These are phyloP conservation scores for Gossypium bickii DNA, from an alignment of 345 rosid genomes.

Conservation along the genomic window DNA sequence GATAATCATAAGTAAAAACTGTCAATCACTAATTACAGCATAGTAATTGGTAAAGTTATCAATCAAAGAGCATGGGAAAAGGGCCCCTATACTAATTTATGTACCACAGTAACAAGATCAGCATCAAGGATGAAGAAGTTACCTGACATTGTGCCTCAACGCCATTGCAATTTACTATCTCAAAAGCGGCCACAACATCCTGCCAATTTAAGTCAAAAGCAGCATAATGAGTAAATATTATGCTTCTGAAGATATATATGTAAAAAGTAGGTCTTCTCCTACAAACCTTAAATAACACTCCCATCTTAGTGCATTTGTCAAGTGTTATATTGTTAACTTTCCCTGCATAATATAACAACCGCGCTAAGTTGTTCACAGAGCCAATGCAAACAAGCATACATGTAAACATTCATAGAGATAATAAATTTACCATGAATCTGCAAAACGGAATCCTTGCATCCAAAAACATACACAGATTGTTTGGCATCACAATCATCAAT, in stretches of 20 bases:
- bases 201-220: slow-evolving; percentile 25
- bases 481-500: slow-evolving; percentile 91
- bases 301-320: slow-evolving; percentile 94
- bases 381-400: slow-evolving; percentile 9
- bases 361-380: neutral
- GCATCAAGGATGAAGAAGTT: slow-evolving; percentile 17
- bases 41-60: neutral
- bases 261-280: slow-evolving; percentile 9
- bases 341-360: slow-evolving; percentile 47
- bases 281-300: slow-evolving; percentile 82
- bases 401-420: neutral
- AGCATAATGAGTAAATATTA: slow-evolving; percentile 14
- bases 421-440: slow-evolving; percentile 69
- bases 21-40: neutral
- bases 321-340: slow-evolving; percentile 95
- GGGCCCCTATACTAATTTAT: neutral
- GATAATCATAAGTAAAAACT: slow-evolving; percentile 1
- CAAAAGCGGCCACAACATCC: slow-evolving; percentile 99
- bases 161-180: slow-evolving; percentile 86
- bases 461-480: slow-evolving; percentile 83
- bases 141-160: slow-evolving; percentile 99
- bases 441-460: slow-evolving; percentile 97
- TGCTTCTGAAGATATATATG: neutral
- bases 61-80: neutral
- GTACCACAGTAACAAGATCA: neutral